A percentile compares a stretch with the other conserved stretches of the same genome.
Conservation (phyloP, 108 stramenopile genomes). For the Stephanodiscus triporus region DNA sequence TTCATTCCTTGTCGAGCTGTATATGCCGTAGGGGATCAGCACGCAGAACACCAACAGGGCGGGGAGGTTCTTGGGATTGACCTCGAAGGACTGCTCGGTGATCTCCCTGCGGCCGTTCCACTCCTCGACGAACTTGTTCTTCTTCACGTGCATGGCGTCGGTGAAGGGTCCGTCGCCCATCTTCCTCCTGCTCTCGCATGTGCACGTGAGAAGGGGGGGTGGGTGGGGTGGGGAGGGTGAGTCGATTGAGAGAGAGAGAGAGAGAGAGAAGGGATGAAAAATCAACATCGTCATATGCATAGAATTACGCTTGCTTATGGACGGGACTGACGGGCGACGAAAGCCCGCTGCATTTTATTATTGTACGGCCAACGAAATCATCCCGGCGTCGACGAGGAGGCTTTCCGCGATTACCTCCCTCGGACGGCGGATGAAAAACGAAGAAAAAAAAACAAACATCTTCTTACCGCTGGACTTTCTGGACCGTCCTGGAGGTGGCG, state of each 20-base stretch:
- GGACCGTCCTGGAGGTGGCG: constrained; percentile 15
- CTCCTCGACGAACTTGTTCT: constrained; percentile 87
- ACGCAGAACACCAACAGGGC: constrained; percentile 55
- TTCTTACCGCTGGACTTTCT: constrained; percentile 27
- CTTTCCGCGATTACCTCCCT: no score
- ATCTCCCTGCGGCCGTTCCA: constrained; percentile 89
- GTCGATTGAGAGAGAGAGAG: neutral
- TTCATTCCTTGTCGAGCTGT: constrained; percentile 64
- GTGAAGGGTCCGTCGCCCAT: constrained; percentile 83
- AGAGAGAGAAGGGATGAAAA: no score
- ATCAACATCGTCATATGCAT: no score
- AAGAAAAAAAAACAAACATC: neutral
- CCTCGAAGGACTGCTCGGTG: constrained; percentile 68
- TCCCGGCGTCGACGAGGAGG: no score
- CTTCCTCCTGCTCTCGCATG: constrained; percentile 42
- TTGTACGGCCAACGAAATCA: no score
- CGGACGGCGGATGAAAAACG: neutral
- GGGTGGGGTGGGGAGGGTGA: constrained; percentile 4
- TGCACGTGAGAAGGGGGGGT: neutral
- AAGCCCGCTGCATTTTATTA: no score
- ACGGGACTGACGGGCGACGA: no score
- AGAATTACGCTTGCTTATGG: no score
- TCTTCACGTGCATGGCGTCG: constrained; percentile 71
- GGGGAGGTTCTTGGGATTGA: constrained; percentile 37
- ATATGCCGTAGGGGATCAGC: constrained; percentile 61